A percentile compares a stretch with the other conserved stretches of the same genome.
phyloP scores from a whole-genome alignment of 2,329 filamentous ascomycete genomes.

The Colletotrichum tamarilloi region DNA sequence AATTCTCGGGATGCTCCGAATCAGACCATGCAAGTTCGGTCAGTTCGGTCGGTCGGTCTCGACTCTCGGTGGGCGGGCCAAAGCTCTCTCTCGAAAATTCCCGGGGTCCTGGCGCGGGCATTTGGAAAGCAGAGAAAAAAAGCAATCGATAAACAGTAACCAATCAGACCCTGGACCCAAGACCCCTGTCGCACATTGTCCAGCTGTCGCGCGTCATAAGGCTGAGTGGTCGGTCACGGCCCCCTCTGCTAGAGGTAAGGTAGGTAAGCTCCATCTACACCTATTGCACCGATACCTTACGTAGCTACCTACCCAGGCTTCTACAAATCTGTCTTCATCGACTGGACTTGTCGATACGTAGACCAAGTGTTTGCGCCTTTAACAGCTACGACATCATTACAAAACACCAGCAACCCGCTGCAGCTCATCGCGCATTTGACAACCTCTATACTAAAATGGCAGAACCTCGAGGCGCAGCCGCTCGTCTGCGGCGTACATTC shows the following conservation, averaged over 20 bases:
- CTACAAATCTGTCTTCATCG: constrained; percentile 10
- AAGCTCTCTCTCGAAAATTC: constrained; percentile 3
- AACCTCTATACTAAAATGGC: constrained; percentile 14
- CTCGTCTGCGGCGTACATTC: constrained; percentile 81
- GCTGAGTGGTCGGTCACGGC: constrained; percentile 15
- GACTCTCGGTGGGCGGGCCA: constrained; percentile 20
- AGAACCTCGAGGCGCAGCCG: constrained; percentile 46
- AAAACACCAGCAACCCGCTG: background rate
- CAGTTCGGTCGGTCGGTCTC: constrained; percentile 7
- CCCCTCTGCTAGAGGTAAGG: background rate
- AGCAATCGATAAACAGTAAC: background rate
- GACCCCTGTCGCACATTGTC: background rate
- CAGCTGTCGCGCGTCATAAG: constrained; percentile 31
- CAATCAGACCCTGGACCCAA: constrained; percentile 1
- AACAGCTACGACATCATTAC: background rate
- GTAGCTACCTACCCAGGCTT: background rate
- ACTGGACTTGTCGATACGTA: background rate
- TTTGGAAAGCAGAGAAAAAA: background rate
- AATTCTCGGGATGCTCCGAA: constrained; percentile 27
- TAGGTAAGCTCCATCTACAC: background rate
- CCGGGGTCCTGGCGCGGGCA: background rate
- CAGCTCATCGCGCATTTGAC: background rate
- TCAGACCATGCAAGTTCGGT: constrained; percentile 22
- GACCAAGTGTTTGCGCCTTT: background rate
- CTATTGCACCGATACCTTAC: background rate